These are phyloP conservation scores for Gentiana straminea DNA, from an alignment of 257 asterid species.

Conservation along the genomic window DNA sequence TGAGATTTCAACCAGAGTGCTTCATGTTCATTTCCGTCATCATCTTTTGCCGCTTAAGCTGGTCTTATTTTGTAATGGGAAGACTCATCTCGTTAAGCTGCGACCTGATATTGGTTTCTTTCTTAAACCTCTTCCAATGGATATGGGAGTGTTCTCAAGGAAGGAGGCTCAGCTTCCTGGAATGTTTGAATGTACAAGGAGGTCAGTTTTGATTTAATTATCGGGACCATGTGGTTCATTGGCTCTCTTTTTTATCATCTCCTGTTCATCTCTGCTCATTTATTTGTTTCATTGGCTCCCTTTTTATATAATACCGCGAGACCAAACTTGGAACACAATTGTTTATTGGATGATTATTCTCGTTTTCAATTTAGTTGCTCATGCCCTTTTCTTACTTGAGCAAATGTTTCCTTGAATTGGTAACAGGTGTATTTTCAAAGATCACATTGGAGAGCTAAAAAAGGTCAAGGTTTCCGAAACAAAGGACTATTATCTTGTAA, in stretches of 20 bases:
- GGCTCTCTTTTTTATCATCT: neutral
- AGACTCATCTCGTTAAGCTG: conserved; percentile 61
- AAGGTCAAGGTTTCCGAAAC: conserved; percentile 28
- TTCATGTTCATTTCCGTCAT: conserved; percentile 82
- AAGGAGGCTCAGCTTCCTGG: conserved; percentile 88
- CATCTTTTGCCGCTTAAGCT: conserved; percentile 94
- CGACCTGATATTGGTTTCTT: conserved; percentile 95
- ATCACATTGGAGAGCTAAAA: conserved; percentile 51
- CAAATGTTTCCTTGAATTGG: neutral
- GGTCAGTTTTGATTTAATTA: conserved; percentile 39
- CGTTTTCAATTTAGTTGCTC: too few relatives aligned
- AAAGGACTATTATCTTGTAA: conserved; percentile 61
- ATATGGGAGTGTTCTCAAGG: conserved; percentile 42
- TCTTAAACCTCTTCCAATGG: conserved; percentile 76
- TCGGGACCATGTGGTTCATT: neutral
- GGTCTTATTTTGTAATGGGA: conserved; percentile 48
- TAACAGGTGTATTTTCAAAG: conserved; percentile 66
- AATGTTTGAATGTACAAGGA: conserved; percentile 73
- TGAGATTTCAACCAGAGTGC: conserved; percentile 35
- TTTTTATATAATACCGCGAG: neutral
- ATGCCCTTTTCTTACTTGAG: neutral
- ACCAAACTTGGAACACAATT: neutral
- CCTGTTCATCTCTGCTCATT: neutral
- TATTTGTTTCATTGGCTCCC: neutral
- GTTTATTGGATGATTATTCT: too few relatives aligned